phyloP scores from a whole-genome alignment of 2,329 filamentous ascomycete species.

The Cyphellophora attinorum region DNA sequence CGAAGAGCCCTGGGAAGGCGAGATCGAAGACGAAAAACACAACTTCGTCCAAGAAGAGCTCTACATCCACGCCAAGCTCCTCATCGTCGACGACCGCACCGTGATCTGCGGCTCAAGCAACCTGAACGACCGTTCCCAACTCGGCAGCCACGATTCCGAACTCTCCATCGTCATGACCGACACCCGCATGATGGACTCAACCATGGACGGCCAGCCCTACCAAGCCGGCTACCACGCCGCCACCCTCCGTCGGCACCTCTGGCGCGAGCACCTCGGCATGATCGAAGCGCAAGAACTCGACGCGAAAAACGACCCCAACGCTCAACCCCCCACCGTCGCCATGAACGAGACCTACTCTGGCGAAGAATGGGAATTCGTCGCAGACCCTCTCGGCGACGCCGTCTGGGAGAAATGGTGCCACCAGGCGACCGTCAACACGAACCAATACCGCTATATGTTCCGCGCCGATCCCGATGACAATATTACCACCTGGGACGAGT shows the following conservation, averaged over 20 bases:
- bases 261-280: conserved; percentile 83
- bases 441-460: conserved; percentile 72
- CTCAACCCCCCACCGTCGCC: conserved; percentile 60
- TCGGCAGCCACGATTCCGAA: conserved; percentile 77
- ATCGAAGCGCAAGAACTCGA: conserved; percentile 62
- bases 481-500: conserved; percentile 82
- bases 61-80: conserved; percentile 85
- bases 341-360: conserved; percentile 68
- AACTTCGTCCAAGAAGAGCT: conserved; percentile 84
- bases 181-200: conserved; percentile 56
- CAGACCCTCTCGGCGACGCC: conserved; percentile 59
- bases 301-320: conserved; percentile 61
- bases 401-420: conserved; percentile 64
- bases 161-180: conserved; percentile 87
- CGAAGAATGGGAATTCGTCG: conserved; percentile 57
- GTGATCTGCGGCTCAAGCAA: conserved; percentile 74
- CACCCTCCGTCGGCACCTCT: conserved; percentile 73
- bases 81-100: conserved; percentile 69
- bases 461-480: conserved; percentile 82
- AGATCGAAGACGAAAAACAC: conserved; percentile 64
- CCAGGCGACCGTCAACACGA: conserved; percentile 68
- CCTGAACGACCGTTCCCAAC: conserved; percentile 63
- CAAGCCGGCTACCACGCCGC: conserved; percentile 66
- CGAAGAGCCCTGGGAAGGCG: conserved; percentile 68
- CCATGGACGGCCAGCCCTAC: conserved; percentile 65